Conservation (phyloP, 768 basidiomycete genomes). For the Agrocybe pediades region DNA sequence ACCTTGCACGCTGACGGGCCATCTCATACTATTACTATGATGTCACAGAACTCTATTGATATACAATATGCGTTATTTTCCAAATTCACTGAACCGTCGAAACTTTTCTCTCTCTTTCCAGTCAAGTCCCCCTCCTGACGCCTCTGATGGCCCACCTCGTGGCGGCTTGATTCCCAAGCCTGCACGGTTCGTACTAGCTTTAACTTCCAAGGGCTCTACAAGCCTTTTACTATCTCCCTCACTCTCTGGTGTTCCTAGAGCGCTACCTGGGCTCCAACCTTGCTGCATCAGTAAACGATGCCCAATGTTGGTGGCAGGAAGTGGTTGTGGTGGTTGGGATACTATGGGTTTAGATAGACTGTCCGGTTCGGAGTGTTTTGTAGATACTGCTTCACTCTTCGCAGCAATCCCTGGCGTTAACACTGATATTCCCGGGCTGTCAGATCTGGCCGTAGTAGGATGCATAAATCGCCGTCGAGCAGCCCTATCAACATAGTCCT, state of each 20-base stretch:
- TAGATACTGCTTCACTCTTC: background rate
- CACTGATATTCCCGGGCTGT: slow-evolving; percentile 50
- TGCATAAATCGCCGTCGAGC: slow-evolving; percentile 67
- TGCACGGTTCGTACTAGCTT: slow-evolving; percentile 41
- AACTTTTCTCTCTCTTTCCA: slow-evolving; percentile 23
- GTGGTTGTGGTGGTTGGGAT: slow-evolving; percentile 47
- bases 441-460: slow-evolving; percentile 50
- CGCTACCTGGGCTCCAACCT: slow-evolving; percentile 74
- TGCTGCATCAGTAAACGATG: slow-evolving; percentile 70
- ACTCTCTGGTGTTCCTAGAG: slow-evolving; percentile 40
- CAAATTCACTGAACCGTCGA: slow-evolving; percentile 14
- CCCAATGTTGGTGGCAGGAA: slow-evolving; percentile 64
- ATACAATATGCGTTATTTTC: background rate
- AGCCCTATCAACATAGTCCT: slow-evolving; percentile 66
- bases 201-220: slow-evolving; percentile 60
- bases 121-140: slow-evolving; percentile 3
- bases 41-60: background rate
- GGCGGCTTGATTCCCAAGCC: slow-evolving; percentile 53
- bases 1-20: too few relatives aligned
- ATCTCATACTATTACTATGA: too few relatives aligned
- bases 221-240: slow-evolving; percentile 40
- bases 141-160: background rate
- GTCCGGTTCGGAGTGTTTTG: background rate
- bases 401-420: slow-evolving; percentile 15
- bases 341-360: slow-evolving; percentile 12